These are phyloP conservation scores for Fusarium haematococcum DNA, from an alignment of 2,329 filamentous ascomycete genomes.

Conservation along the genomic window DNA sequence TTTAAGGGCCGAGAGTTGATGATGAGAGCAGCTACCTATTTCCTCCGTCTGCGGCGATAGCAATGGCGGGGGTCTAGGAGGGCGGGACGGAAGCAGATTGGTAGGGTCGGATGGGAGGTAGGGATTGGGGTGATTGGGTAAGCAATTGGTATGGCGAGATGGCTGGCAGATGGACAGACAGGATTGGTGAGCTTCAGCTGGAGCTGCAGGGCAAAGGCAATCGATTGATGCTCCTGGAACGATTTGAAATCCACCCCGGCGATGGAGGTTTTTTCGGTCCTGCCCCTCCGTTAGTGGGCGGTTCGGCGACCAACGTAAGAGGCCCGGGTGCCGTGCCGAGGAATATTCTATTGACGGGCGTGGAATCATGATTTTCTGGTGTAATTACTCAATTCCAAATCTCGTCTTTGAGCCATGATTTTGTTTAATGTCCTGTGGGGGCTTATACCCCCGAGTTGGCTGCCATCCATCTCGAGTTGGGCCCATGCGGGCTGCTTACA, in stretches of 20 bases:
- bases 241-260: conserved; percentile 43
- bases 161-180: neutral
- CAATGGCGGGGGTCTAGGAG: conserved; percentile 25
- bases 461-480: neutral
- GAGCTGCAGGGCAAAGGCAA: conserved; percentile 23
- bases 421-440: neutral
- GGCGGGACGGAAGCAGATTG: conserved; percentile 18
- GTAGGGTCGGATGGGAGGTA: conserved; percentile 15
- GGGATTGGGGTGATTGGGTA: conserved; percentile 36
- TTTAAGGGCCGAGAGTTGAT: conserved; percentile 30
- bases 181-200: conserved; percentile 19
- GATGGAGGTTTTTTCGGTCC: conserved; percentile 34
- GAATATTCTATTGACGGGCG: neutral
- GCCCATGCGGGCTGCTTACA: conserved; percentile 8
- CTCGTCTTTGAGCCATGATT: neutral
- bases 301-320: neutral
- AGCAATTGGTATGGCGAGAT: conserved; percentile 26
- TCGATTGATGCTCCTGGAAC: conserved; percentile 1
- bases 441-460: neutral
- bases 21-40: neutral
- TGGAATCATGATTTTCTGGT: conserved; percentile 26
- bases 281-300: conserved; percentile 27
- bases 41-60: conserved; percentile 2
- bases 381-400: neutral
- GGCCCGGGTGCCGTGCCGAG: neutral